These are phyloP conservation scores for Neurospora hispaniola DNA, from an alignment of 495 filamentous ascomycete genomes.

Conservation along the genomic window DNA sequence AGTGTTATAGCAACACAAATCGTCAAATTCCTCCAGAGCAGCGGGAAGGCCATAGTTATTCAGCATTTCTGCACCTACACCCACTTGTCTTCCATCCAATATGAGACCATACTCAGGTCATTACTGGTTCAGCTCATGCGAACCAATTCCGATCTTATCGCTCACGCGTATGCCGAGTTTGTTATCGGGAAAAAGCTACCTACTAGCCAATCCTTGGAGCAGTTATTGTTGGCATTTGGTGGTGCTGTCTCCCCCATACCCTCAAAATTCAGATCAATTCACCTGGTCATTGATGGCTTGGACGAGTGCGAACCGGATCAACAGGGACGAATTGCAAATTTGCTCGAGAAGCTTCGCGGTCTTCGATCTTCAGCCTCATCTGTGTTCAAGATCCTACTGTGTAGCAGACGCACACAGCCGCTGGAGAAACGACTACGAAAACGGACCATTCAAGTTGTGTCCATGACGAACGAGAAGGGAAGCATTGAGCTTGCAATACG, in stretches of 20 bases:
- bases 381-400: conserved; percentile 18
- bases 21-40: conserved; percentile 8
- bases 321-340: conserved; percentile 12
- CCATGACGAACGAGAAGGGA: conserved; percentile 20
- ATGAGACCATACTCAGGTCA: conserved; percentile 22
- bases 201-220: conserved; percentile 10
- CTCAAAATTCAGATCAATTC: neutral
- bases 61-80: conserved; percentile 21
- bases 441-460: conserved; percentile 2
- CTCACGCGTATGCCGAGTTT: conserved; percentile 16
- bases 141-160: conserved; percentile 12
- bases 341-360: conserved; percentile 11
- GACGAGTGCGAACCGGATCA: conserved; percentile 21
- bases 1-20: conserved; percentile 20
- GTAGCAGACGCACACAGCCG: conserved; percentile 7
- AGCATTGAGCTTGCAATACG: conserved; percentile 11
- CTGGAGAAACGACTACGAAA: conserved; percentile 5
- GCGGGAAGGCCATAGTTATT: conserved; percentile 8
- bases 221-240: conserved; percentile 10
- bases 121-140: conserved; percentile 20
- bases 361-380: neutral
- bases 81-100: conserved; percentile 17
- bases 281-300: conserved; percentile 19
- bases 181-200: conserved; percentile 8
- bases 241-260: neutral